Evolutionary conservation across 768 basidiomycete species (phyloP).

Genomic region (Trametes cingulata): DNA sequence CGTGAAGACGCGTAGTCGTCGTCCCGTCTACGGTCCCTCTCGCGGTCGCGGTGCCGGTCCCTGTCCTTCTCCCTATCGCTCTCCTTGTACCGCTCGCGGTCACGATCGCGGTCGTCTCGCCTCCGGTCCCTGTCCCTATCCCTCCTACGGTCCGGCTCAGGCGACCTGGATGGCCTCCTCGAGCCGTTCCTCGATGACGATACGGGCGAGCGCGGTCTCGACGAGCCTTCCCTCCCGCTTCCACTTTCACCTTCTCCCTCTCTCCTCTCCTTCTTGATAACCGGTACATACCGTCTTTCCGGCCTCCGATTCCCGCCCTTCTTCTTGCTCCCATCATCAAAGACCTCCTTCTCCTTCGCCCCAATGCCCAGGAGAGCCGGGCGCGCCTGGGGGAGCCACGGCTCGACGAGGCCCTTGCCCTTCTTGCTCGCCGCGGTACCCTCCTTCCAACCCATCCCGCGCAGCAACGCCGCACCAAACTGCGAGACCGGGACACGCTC

Average conservation of each 20-base stretch:
- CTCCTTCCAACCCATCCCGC: slow-evolving; percentile 97
- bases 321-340: slow-evolving; percentile 66
- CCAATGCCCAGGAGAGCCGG: slow-evolving; percentile 92
- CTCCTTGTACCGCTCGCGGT: slow-evolving; percentile 31
- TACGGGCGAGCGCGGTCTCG: slow-evolving; percentile 42
- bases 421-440: slow-evolving; percentile 68
- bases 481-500: slow-evolving; percentile 87
- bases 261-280: slow-evolving; percentile 64
- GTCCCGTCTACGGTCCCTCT: not conserved
- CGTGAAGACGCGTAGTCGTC: not conserved
- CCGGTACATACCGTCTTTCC: slow-evolving; percentile 81
- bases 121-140: slow-evolving; percentile 19
- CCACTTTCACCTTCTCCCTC: slow-evolving; percentile 25
- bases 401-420: slow-evolving; percentile 61
- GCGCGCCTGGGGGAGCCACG: slow-evolving; percentile 79
- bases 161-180: slow-evolving; percentile 53
- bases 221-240: slow-evolving; percentile 28
- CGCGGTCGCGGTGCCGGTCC: slow-evolving; percentile 30
- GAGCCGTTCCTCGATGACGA: slow-evolving; percentile 42
- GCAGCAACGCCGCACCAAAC: slow-evolving; percentile 89
- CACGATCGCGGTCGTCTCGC: slow-evolving; percentile 34
- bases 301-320: slow-evolving; percentile 45
- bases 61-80: slow-evolving; percentile 29
- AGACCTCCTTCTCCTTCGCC: slow-evolving; percentile 80
- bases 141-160: slow-evolving; percentile 32